Conservation (phyloP, 371 early-diverging fungal genomes). For the Mucor indicus region DNA sequence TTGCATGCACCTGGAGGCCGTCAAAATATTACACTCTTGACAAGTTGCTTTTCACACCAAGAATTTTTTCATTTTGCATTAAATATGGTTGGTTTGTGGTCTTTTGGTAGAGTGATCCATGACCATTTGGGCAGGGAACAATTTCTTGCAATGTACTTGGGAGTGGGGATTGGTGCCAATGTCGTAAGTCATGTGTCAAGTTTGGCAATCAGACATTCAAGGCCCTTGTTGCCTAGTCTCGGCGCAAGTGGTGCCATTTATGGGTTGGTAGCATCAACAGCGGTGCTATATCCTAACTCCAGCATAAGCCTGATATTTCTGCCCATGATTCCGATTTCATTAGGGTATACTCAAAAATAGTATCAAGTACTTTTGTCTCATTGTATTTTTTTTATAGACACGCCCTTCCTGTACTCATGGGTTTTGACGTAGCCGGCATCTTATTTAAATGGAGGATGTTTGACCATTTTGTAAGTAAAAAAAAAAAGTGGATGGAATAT, state of each 20-base stretch:
- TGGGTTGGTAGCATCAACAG: slow-evolving; percentile 57
- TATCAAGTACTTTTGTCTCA: not conserved
- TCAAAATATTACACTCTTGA: slow-evolving; percentile 66
- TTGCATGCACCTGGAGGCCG: slow-evolving; percentile 63
- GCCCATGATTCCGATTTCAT: slow-evolving; percentile 67
- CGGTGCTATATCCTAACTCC: slow-evolving; percentile 59
- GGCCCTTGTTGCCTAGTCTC: slow-evolving; percentile 59
- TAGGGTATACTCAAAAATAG: slow-evolving; percentile 32
- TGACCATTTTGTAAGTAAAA: slow-evolving; percentile 64
- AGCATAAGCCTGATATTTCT: slow-evolving; percentile 67
- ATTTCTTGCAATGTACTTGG: slow-evolving; percentile 75
- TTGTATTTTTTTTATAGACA: slow-evolving; percentile 14
- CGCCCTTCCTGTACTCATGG: slow-evolving; percentile 58
- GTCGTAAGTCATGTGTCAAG: slow-evolving; percentile 61
- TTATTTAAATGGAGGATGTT: slow-evolving; percentile 58
- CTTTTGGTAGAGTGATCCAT: slow-evolving; percentile 53
- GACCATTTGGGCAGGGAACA: slow-evolving; percentile 59
- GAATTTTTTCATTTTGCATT: slow-evolving; percentile 63
- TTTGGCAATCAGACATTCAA: slow-evolving; percentile 39
- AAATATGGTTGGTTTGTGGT: slow-evolving; percentile 69
- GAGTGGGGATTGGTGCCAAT: slow-evolving; percentile 62
- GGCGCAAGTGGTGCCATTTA: slow-evolving; percentile 84
- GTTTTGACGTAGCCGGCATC: slow-evolving; percentile 61
- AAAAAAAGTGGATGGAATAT: not conserved
- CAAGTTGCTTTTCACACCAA: slow-evolving; percentile 66